Conservation (phyloP, 164 flowering plant genomes). For the Cinnamomum chago region DNA sequence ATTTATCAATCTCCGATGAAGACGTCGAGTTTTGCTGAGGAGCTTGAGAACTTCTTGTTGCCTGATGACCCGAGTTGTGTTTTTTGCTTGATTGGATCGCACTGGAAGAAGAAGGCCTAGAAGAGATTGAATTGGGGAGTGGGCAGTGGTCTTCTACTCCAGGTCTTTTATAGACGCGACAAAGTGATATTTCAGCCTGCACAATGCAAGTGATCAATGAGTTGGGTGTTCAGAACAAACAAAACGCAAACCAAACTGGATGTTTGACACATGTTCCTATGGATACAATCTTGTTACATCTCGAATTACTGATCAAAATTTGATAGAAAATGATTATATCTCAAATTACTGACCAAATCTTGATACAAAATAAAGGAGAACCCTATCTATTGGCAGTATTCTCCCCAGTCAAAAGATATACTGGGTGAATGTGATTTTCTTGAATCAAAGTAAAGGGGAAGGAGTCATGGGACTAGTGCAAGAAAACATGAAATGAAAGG, state of each 20-base stretch:
- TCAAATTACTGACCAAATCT: no score
- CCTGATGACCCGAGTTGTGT: conserved; percentile 6
- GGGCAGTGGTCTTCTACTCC: conserved; percentile 84
- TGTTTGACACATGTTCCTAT: no score
- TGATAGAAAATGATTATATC: no score
- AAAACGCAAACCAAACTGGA: neutral
- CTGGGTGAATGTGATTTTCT: no score
- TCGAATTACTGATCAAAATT: no score
- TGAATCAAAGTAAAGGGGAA: no score
- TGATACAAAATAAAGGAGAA: no score
- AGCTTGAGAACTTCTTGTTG: conserved; percentile 17
- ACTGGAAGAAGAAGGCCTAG: conserved; percentile 41
- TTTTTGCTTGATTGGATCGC: conserved; percentile 8
- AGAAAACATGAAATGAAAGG: no score
- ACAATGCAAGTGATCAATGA: conserved; percentile 38
- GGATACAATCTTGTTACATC: no score
- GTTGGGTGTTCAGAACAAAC: neutral
- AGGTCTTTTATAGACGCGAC: conserved; percentile 88
- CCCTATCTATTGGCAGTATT: no score
- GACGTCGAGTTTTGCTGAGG: conserved; percentile 15
- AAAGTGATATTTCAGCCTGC: conserved; percentile 91
- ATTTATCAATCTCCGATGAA: conserved; percentile 16
- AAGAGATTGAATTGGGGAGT: conserved; percentile 45
- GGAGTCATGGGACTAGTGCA: no score
- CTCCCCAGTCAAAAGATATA: no score